Conservation (phyloP, 768 basidiomycete species). For the Boletellus ananiceps region DNA sequence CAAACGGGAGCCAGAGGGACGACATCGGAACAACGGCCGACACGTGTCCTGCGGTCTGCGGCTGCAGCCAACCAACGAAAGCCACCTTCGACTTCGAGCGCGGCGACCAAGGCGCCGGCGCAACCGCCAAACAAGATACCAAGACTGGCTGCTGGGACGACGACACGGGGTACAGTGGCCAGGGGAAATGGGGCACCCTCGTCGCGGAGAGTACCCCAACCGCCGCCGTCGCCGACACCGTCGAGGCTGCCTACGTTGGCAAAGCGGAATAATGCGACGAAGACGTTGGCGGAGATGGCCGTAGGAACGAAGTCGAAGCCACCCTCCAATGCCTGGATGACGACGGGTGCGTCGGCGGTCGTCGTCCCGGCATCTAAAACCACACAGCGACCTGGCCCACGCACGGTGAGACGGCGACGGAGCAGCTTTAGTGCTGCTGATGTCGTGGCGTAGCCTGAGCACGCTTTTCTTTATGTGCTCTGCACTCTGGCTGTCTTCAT, state of each 20-base stretch:
- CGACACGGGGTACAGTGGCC: slow-evolving; percentile 45
- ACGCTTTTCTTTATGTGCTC: slow-evolving; percentile 3
- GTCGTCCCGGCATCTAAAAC: slow-evolving; percentile 68
- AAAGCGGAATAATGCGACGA: slow-evolving; percentile 45
- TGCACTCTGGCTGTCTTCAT: neutral
- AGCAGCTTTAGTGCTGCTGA: slow-evolving; percentile 89
- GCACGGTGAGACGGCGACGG: slow-evolving; percentile 68
- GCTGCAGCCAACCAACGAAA: slow-evolving; percentile 52
- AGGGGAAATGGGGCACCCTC: slow-evolving; percentile 29
- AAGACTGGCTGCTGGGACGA: slow-evolving; percentile 52
- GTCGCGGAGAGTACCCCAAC: slow-evolving; percentile 36
- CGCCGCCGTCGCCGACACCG: slow-evolving; percentile 63
- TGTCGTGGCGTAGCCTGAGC: slow-evolving; percentile 58
- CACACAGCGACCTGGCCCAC: slow-evolving; percentile 64
- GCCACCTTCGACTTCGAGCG: slow-evolving; percentile 38
- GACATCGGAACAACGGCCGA: slow-evolving; percentile 67
- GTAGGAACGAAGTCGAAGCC: slow-evolving; percentile 34
- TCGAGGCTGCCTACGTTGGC: slow-evolving; percentile 75
- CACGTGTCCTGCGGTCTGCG: slow-evolving; percentile 71
- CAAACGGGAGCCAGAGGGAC: slow-evolving; percentile 46
- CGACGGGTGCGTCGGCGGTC: slow-evolving; percentile 59
- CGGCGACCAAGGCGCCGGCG: slow-evolving; percentile 37
- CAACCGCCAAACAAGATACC: slow-evolving; percentile 66
- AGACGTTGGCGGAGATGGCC: slow-evolving; percentile 49
- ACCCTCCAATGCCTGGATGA: slow-evolving; percentile 69